Evolutionary conservation across 1,284 basidiomycete genomes (phyloP), one percentile per base, ranked within the genome.

Genomic region (Anthracocystis setariae): DNA sequence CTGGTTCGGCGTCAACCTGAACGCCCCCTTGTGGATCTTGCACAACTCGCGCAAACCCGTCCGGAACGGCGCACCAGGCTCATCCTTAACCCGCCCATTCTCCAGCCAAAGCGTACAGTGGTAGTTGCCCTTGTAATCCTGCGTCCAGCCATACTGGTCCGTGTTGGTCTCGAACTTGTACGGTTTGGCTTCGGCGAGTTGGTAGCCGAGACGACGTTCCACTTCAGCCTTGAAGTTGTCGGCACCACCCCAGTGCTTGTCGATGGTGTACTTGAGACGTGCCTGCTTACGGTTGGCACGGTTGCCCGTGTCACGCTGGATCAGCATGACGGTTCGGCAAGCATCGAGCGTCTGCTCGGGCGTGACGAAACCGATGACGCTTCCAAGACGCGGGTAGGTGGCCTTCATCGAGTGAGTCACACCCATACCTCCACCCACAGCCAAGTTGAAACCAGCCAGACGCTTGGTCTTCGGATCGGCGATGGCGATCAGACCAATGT

Each of bases 391-490:
- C 44, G 96, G 96, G 84, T 98, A 98, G 0, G 95, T 99, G 86
- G 95, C 94, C 87, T 98, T 98, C 88, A 93, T 96, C 51, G 92
- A 93, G 83, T 98, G 94, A 0, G 95, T 98, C 45, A 98, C 95
- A 84, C 95, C 95, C 95, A 99, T 99, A 60, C 95, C 96, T 81
- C 95, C 95, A 76, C 95, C 84, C 17, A 85, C 76, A 5, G 78
- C 67, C 38, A 85, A 73, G 77, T 85, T 85, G 80, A 84, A 85
- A 35, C 84, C 84, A 23, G 78, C 73, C 15, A 85, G 76, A 48
- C 82, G 70, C 61, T 76, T 79, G 76, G 79, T 78, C 24, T 57
- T 40, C 46, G 87, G 84, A 78, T 90, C 89, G 17, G 92, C 88
- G 71, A 97, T 92, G 29, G 94, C 94, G 73, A 97, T 96, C 85